Evolutionary conservation across 257 asterid species (phyloP).

Genomic region (Solanum medicagineum): DNA sequence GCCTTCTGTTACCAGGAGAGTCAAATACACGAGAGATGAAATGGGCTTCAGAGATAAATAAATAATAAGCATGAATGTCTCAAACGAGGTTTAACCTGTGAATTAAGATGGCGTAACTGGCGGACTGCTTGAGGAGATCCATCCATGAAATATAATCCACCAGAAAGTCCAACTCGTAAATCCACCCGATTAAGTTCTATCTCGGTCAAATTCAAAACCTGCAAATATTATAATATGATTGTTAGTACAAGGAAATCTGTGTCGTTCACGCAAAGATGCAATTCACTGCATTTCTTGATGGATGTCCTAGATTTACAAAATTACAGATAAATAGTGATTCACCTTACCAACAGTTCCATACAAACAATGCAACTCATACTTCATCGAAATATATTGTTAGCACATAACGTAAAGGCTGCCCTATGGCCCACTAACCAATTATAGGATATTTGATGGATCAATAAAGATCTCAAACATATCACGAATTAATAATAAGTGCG

Average conservation of each 20-base stretch:
- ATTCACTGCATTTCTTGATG: not conserved
- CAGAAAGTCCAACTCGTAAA: conserved; percentile 80
- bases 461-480: not conserved
- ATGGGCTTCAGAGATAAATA: not conserved
- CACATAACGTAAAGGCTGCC: not conserved
- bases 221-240: conserved; percentile 9
- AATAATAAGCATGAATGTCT: not conserved
- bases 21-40: not conserved
- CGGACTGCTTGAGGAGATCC: conserved; percentile 91
- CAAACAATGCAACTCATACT: not conserved
- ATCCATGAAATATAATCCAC: conserved; percentile 89
- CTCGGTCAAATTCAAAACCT: conserved; percentile 85
- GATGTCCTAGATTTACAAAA: not conserved
- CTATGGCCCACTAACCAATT: not conserved
- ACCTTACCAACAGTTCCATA: not conserved
- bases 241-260: not conserved
- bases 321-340: not conserved
- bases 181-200: conserved; percentile 78
- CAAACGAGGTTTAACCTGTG: conserved; percentile 41
- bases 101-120: conserved; percentile 62
- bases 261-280: not conserved
- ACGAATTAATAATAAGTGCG: not conserved
- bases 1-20: not conserved
- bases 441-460: not conserved
- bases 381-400: not conserved